Base-by-base conservation (phyloP, 1,284 basidiomycete genomes). In the Porphyrellus sp. region DNA sequence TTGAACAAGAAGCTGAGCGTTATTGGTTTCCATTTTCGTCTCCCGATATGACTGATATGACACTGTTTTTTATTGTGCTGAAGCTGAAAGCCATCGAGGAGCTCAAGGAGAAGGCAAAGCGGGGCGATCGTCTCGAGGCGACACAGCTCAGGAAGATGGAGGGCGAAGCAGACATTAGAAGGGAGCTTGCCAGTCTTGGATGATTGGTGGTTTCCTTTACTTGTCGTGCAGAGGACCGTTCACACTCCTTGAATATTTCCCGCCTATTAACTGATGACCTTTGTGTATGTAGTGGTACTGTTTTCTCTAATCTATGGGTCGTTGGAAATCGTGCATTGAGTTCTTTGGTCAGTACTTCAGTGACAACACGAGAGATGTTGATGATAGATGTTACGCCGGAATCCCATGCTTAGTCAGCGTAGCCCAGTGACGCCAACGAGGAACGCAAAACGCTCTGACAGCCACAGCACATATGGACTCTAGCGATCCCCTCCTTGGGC, bases 141-240 rank as follows among this genome's bases (percentile, higher is more conserved):
- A 98, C 94, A 23, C 95, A 98, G 73, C 71, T 96, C 60, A 90
- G 91, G 78, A 98, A 98, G 81, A 96, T 98, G 62, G 91, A 94
- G 37, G 85, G 85, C 8, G 93, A 97, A 73, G 79, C 70, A 8
- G 86, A 89, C 59, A 91, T 98, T 60, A 77, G 83, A 60, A 84
- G 83, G 65, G 94, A 97, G 74, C 82, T 98, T 34, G 60, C 69
- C 6, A 46, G 53, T 31, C 61, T 71, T 6, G 63, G 52, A 24
- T 69, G 48, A 59, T 41, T 4, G 16, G 18, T 12, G 13, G 18
- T 24, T 24, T 5, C 21, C 21, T 23, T n/a, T n/a, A n/a, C n/a
- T 48, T 24, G 16, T 23, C n/a, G 5, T 40, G 23, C 16, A 13
- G 16, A 28, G 28, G 28, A 28, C 12, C 7, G 12, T 28, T 28